Base-by-base conservation (phyloP, 2,329 filamentous ascomycete genomes). In the Cladosporium sp. region DNA sequence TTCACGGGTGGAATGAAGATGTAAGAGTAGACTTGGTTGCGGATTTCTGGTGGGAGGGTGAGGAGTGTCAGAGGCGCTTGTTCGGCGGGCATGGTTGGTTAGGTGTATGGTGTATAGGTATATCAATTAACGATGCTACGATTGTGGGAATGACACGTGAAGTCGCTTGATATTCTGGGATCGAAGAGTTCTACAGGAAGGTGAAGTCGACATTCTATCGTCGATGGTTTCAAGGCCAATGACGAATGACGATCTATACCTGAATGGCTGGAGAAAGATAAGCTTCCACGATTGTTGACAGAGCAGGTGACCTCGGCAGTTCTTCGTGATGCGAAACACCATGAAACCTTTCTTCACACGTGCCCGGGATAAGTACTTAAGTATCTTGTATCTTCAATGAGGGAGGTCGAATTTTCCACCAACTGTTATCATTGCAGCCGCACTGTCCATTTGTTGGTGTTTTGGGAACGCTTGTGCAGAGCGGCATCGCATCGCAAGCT, bases 41-140 rank as follows among this genome's bases (percentile, higher is more conserved):
- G 66, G 32, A 67, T 49, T 46, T 67, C 66, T 23, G 56, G 39
- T 43, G 66, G 66, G 23, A 67, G 54, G 3, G 63, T 63, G n/a
- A 65, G 32, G 58, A 67, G 26, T 25, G 60, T 63, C 10, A 46
- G 34, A 14, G 49, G 21, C 4, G 18, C 26, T 53, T 18, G 13
- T 21, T 63, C 18, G 13, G n/a, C 28, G 7, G 32, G 18, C 59
- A 62, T 62, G 30, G 46, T 28, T 54, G 46, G 28, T 32, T 34
- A 48, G 6, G 25, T 53, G 13, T 48, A 62, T 62, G 30, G 23
- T 28, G 39, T 53, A 25, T 53, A 28, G 46, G 51, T 32, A 32
- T 30, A 23, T 21, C 14, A 25, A 28, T 53, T 5, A 14, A 13
- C 5, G 23, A 18, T 28, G 5, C 30, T 26, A 36, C 6, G 54